Evolutionary conservation across 2,329 filamentous ascomycete species (phyloP).

Genomic region (Alternaria solani): DNA sequence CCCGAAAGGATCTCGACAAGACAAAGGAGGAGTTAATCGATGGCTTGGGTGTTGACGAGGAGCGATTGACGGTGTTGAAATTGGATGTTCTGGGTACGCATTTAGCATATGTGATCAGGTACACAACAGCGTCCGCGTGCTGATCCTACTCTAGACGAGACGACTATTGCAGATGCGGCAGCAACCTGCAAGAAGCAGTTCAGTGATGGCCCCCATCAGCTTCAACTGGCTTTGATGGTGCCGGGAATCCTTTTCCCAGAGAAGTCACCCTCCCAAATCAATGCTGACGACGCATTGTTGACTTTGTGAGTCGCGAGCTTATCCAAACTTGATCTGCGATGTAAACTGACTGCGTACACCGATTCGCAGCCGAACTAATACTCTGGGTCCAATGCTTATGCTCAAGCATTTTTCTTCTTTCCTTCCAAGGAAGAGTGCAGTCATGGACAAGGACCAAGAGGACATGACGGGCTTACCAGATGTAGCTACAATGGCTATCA

Average conservation of each 20-base stretch:
- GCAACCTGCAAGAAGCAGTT: conserved; percentile 63
- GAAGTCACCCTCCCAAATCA: conserved; percentile 72
- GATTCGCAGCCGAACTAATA: conserved; percentile 64
- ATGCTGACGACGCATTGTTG: conserved; percentile 67
- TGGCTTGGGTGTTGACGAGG: conserved; percentile 57
- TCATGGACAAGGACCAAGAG: conserved; percentile 8
- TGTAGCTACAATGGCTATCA: conserved; percentile 73
- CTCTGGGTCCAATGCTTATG: conserved; percentile 76
- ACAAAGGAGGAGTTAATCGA: conserved; percentile 60
- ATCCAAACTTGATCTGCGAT: background rate
- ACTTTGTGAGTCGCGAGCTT: conserved; percentile 60
- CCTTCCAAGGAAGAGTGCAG: conserved; percentile 65
- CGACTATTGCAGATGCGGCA: conserved; percentile 66
- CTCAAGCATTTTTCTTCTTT: conserved; percentile 78
- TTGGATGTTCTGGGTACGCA: conserved; percentile 66
- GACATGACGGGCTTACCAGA: conserved; percentile 50
- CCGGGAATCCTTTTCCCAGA: conserved; percentile 78
- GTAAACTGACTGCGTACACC: background rate
- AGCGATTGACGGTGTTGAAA: conserved; percentile 61
- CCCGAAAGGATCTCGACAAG: conserved; percentile 61
- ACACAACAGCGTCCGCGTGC: background rate
- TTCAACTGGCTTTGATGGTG: conserved; percentile 73
- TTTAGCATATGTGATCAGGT: background rate
- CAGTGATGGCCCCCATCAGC: conserved; percentile 57
- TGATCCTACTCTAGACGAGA: conserved; percentile 61